Evolutionary conservation across 345 rosid genomes (phyloP).

Genomic region (Eucalyptus pumila): DNA sequence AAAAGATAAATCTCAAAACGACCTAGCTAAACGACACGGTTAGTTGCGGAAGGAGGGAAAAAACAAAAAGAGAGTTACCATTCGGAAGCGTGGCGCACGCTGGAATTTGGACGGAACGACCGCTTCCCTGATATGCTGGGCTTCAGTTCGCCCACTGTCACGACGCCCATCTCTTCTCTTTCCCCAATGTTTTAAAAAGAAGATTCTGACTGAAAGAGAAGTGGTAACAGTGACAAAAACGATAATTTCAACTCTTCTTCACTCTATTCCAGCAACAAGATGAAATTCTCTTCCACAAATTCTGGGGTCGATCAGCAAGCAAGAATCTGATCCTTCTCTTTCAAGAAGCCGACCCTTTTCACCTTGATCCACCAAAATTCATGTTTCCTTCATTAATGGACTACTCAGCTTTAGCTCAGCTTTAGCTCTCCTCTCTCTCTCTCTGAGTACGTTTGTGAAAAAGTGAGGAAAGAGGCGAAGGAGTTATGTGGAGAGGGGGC

Average conservation of each 20-base stretch:
- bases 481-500: neutral
- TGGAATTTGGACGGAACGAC: slow-evolving; percentile 80
- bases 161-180: slow-evolving; percentile 56
- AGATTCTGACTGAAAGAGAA: neutral
- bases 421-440: neutral
- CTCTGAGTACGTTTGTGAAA: neutral
- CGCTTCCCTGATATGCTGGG: slow-evolving; percentile 84
- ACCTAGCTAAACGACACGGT: neutral
- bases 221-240: neutral
- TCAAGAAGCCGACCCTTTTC: neutral
- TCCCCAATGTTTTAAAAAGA: neutral
- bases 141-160: slow-evolving; percentile 60
- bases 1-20: neutral
- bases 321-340: neutral
- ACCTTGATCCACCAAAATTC: neutral
- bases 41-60: neutral
- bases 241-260: neutral
- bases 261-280: neutral
- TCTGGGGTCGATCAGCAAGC: neutral
- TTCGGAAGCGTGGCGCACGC: slow-evolving; percentile 90
- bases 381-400: neutral
- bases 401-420: neutral
- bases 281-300: neutral
- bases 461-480: neutral
- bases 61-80: slow-evolving; percentile 36